These are phyloP conservation scores for Cymodocea nodosa DNA, from an alignment of 116 monocot species.

Conservation along the genomic window DNA sequence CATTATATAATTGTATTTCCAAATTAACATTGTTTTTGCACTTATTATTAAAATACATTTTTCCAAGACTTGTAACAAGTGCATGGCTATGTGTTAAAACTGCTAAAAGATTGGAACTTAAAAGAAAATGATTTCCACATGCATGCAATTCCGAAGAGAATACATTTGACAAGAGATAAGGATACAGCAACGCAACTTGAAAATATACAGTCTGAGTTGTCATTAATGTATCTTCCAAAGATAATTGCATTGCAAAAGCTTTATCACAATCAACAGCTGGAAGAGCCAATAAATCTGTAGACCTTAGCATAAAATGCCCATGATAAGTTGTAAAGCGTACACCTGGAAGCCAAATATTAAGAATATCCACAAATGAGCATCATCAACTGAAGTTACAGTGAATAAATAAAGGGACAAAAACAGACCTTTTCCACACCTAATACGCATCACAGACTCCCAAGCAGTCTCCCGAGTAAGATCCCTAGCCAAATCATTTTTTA, in stretches of 20 bases:
- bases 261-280: conserved; percentile 98
- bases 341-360: conserved; percentile 33
- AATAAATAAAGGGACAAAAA: neutral
- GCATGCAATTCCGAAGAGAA: too few relatives aligned
- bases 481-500: conserved; percentile 76
- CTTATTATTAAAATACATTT: too few relatives aligned
- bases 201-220: conserved; percentile 86
- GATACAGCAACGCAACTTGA: conserved; percentile 96
- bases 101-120: too few relatives aligned
- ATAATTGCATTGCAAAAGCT: conserved; percentile 87
- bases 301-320: conserved; percentile 94
- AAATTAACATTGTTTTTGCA: too few relatives aligned
- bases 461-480: conserved; percentile 91
- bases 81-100: too few relatives aligned
- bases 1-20: too few relatives aligned
- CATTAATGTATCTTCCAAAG: conserved; percentile 83
- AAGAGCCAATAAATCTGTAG: conserved; percentile 92
- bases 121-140: too few relatives aligned
- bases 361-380: neutral
- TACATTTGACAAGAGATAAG: conserved; percentile 13
- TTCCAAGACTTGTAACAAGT: too few relatives aligned
- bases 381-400: neutral
- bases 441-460: conserved; percentile 98
- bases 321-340: conserved; percentile 88
- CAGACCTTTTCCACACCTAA: conserved; percentile 97